Evolutionary conservation across 352 stramenopile genomes (phyloP), one percentile per base, ranked within the genome.

Genomic region (Globisporangium sylvaticum): DNA sequence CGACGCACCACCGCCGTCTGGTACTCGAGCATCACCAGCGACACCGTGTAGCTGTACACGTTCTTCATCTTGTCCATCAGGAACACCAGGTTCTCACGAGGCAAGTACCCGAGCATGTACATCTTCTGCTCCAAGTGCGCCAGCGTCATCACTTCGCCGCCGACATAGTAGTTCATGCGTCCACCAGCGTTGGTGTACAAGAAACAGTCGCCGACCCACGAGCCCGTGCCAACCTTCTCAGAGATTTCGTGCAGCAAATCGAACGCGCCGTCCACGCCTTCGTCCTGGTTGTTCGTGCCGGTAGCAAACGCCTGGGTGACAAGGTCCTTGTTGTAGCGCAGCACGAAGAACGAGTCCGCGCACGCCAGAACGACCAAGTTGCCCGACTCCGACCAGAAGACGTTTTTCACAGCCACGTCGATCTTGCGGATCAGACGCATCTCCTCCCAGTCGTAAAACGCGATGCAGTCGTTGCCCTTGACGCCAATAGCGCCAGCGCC

Each of bases 151-250:
- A 99, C 97, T 70, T 99, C 94, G n/a, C 97, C 97, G 50, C 97
- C 97, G n/a, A 99, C 97, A 73, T 98, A 99, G 82, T 99, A 99
- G 75, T 99, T 99, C 31, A 99, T 82, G 31, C 96, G 83, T 5
- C 91, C 89, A 34, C 78, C 79, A 44, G 87, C 89, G 73, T 98
- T 99, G 15, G 95, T 98, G 90, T 99, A 99, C 65, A 99, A 83
- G 80, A 99, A 99, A 83, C 97, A 99, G 74, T 99, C 97, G 29
- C 97, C 98, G n/a, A 99, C 96, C 98, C 97, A 99, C 58, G 97
- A 92, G 62, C 97, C 98, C 24, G 93, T 98, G 31, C 90, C 88
- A 48, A 99, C 95, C 58, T 86, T 97, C 67, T 99, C 97, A 8
- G 82, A 90, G 69, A 99, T 98, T 73, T 99, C 97, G 70, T 98